phyloP scores from a whole-genome alignment of 306 rosid species.

The Citrullus colocynthis region DNA sequence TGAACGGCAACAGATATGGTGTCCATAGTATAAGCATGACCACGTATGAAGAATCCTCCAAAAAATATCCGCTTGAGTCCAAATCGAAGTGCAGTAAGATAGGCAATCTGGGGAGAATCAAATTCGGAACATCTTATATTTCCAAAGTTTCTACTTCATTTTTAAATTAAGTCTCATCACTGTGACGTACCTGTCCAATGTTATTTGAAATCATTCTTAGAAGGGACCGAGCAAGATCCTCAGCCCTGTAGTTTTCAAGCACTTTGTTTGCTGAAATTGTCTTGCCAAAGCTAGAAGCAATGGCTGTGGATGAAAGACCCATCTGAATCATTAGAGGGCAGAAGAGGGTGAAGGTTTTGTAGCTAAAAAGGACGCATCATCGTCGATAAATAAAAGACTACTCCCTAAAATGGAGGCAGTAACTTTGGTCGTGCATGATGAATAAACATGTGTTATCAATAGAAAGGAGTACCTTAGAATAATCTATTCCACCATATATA shows the following conservation, averaged over 20 bases:
- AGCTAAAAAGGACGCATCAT: not conserved
- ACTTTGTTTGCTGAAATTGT: constrained; percentile 66
- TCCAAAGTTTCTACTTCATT: not conserved
- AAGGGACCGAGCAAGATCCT: constrained; percentile 87
- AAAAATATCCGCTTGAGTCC: constrained; percentile 91
- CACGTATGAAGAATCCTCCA: constrained; percentile 83
- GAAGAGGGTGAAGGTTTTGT: not conserved
- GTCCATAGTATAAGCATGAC: constrained; percentile 87
- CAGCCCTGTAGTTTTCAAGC: constrained; percentile 64
- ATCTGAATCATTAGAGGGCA: constrained; percentile 26
- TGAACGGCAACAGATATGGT: constrained; percentile 86
- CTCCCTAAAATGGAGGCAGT: not conserved
- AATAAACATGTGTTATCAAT: not conserved
- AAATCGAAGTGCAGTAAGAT: constrained; percentile 85
- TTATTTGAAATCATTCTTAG: constrained; percentile 92
- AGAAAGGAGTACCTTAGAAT: constrained; percentile 51
- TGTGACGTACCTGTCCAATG: constrained; percentile 73
- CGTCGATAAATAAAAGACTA: constrained; percentile 8
- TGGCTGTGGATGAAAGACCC: constrained; percentile 76
- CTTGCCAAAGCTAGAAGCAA: constrained; percentile 98
- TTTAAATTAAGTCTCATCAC: not conserved
- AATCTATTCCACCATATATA: constrained; percentile 85
- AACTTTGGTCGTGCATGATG: not conserved
- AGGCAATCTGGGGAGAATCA: constrained; percentile 47
- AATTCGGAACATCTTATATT: not conserved